phyloP scores from a whole-genome alignment of 768 basidiomycete species.

The Mycena polygramma region DNA sequence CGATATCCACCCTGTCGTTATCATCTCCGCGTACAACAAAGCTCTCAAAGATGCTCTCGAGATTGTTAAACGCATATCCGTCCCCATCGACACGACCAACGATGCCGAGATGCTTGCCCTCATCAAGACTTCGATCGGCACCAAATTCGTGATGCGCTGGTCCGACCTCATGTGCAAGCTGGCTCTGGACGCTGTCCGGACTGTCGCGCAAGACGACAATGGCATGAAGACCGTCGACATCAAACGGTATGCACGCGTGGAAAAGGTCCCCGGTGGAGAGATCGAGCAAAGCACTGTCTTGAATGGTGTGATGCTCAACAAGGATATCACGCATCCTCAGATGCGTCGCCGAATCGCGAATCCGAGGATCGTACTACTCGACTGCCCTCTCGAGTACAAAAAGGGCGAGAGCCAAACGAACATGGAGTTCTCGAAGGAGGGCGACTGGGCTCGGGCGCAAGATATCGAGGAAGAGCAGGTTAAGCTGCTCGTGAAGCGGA shows the following conservation, averaged over 20 bases:
- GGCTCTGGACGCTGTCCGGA: slow-evolving; percentile 92
- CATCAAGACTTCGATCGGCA: slow-evolving; percentile 98
- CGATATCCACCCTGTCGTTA: slow-evolving; percentile 98
- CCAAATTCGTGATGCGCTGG: slow-evolving; percentile 98
- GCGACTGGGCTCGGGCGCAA: slow-evolving; percentile 92
- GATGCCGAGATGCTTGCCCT: slow-evolving; percentile 95
- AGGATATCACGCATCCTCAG: slow-evolving; percentile 97
- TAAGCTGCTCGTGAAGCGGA: slow-evolving; percentile 83
- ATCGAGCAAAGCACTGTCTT: slow-evolving; percentile 93
- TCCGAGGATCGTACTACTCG: slow-evolving; percentile 89
- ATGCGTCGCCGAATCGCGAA: slow-evolving; percentile 94
- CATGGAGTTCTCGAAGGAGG: slow-evolving; percentile 96
- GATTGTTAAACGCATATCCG: slow-evolving; percentile 88
- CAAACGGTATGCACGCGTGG: slow-evolving; percentile 97
- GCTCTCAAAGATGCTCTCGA: slow-evolving; percentile 93
- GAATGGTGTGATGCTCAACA: slow-evolving; percentile 96
- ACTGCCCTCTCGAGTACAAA: slow-evolving; percentile 98
- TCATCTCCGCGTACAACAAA: slow-evolving; percentile 98
- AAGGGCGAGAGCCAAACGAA: slow-evolving; percentile 99
- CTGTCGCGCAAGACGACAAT: slow-evolving; percentile 82
- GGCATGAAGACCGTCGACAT: slow-evolving; percentile 94
- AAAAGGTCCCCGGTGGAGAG: slow-evolving; percentile 97
- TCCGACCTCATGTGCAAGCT: slow-evolving; percentile 97
- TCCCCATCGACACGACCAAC: slow-evolving; percentile 88
- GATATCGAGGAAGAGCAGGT: slow-evolving; percentile 98